Percentiles rank a stretch among this genome's conserved stretches.
Evolutionary conservation across 257 asterid genomes (phyloP).

Genomic region (Solanum boliviense): DNA sequence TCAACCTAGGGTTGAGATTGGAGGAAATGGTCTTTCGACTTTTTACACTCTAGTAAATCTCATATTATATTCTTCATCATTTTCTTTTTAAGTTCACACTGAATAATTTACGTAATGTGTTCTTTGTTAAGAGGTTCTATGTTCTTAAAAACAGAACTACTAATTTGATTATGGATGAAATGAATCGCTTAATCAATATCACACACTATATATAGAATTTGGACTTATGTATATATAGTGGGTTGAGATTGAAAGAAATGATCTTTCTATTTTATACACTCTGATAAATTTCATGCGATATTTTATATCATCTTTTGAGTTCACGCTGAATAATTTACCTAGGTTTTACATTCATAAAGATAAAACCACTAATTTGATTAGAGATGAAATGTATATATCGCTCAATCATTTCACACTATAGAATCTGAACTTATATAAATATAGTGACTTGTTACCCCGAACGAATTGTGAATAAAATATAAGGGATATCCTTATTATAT

Average conservation of each 20-base stretch:
- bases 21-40: conserved; percentile 60
- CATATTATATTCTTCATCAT: background rate
- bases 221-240: background rate
- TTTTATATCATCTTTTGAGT: background rate
- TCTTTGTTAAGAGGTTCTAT: background rate
- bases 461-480: background rate
- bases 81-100: background rate
- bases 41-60: conserved; percentile 49
- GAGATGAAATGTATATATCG: background rate
- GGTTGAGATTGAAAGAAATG: too few species aligned
- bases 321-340: background rate
- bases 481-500: background rate
- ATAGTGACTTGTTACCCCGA: background rate
- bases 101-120: too few species aligned
- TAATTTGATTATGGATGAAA: background rate
- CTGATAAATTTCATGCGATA: too few species aligned
- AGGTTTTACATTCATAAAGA: background rate
- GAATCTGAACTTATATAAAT: background rate
- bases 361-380: background rate
- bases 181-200: background rate
- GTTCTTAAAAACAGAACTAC: background rate
- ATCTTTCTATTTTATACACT: too few species aligned
- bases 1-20: conserved; percentile 67
- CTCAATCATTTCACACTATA: background rate
- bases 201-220: background rate